A percentile compares a stretch with the other conserved stretches of the same genome.
Conservation (phyloP, 108 stramenopile species). For the Nitzschia sp. region DNA sequence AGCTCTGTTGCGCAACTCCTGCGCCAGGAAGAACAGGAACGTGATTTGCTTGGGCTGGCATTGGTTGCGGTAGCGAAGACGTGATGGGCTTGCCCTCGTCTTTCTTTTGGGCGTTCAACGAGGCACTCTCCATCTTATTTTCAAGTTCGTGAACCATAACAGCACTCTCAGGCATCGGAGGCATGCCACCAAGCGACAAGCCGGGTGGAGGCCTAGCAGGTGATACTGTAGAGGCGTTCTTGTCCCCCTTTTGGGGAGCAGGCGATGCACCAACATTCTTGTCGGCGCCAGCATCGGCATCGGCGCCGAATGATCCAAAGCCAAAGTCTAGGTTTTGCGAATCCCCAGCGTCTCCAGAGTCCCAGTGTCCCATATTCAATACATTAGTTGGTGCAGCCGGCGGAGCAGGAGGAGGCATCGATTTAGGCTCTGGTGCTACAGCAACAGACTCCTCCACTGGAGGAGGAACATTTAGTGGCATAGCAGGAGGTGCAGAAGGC, state of each 20-base stretch:
- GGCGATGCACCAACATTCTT: constrained; percentile 19
- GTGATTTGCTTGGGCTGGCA: constrained; percentile 48
- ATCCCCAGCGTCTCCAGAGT: constrained; percentile 69
- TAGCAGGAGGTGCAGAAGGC: constrained; percentile 3
- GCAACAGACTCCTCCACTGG: constrained; percentile 28
- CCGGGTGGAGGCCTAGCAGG: constrained; percentile 88
- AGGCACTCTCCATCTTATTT: constrained; percentile 70
- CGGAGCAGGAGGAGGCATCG: constrained; percentile 23
- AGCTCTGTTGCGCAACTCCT: constrained; percentile 39
- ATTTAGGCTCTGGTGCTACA: constrained; percentile 26
- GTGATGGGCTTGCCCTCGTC: constrained; percentile 12
- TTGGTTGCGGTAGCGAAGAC: constrained; percentile 1
- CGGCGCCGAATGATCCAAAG: constrained; percentile 79
- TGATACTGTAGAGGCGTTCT: constrained; percentile 54
- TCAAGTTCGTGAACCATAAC: constrained; percentile 86
- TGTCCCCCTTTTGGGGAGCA: constrained; percentile 28
- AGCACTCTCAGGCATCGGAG: constrained; percentile 82
- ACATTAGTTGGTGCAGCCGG: constrained; percentile 57
- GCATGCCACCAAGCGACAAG: constrained; percentile 79
- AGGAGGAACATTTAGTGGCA: constrained; percentile 20
- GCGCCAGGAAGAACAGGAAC: constrained; percentile 45
- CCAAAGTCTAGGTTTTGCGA: constrained; percentile 79
- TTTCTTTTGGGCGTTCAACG: constrained; percentile 35
- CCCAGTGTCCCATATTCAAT: constrained; percentile 90
- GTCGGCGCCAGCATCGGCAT: constrained; percentile 33